Evolutionary conservation across 2,329 filamentous ascomycete species (phyloP).

Genomic region (Hymenoscyphus salicellus): DNA sequence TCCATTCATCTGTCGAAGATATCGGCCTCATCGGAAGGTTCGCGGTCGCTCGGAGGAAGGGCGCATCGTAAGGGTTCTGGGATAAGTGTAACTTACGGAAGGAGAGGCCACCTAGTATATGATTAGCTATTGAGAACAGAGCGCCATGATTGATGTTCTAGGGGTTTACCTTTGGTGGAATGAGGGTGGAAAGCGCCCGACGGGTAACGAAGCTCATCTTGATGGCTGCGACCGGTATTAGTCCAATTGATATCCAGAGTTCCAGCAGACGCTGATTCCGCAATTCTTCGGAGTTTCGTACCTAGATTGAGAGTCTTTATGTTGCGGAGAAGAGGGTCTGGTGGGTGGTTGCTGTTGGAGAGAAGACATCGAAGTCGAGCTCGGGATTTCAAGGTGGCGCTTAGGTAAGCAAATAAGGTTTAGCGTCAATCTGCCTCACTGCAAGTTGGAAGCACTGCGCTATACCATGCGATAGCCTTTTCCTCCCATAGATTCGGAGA

Average conservation of each 20-base stretch:
- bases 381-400: conserved; percentile 1
- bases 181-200: conserved; percentile 94
- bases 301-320: conserved; percentile 34
- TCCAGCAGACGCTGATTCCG: not conserved
- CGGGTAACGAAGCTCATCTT: conserved; percentile 91
- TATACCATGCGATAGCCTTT: not conserved
- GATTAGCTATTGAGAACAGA: conserved; percentile 15
- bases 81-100: conserved; percentile 31
- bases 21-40: not conserved
- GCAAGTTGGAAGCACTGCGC: not conserved
- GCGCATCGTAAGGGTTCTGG: not conserved
- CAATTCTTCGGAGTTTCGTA: conserved; percentile 19
- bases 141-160: not conserved
- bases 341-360: conserved; percentile 18
- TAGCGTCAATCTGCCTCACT: not conserved
- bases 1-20: not conserved
- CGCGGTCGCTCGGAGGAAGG: not conserved
- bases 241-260: conserved; percentile 29
- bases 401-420: not conserved
- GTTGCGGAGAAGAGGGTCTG: conserved; percentile 23
- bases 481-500: conserved; percentile 5
- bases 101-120: conserved; percentile 36
- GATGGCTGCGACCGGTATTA: conserved; percentile 40
- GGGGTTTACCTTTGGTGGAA: conserved; percentile 86
- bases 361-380: conserved; percentile 23